Evolutionary conservation across 805 yeast genomes (phyloP), one percentile per base, ranked within the genome.

Genomic region (Debaryomyces maramus): DNA sequence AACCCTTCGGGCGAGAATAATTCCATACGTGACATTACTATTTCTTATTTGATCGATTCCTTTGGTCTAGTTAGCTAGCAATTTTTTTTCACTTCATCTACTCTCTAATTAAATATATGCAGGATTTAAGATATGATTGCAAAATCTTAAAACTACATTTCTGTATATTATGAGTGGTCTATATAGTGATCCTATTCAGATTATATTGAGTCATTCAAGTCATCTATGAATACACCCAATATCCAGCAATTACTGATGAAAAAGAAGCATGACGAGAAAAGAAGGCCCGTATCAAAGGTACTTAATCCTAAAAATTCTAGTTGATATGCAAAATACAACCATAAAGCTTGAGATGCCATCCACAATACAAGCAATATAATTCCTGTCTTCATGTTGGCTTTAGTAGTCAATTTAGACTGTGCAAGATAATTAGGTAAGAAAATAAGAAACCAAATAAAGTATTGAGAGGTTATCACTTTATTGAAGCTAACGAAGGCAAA

Each of bases 1-100:
- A 93, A 73, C 4, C 99, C 99, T 63, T 93, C 98, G 5, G 97
- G 97, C 0, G 97, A 90, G 58, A 87, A 91, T 32, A 93, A 63
- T 69, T 93, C 99, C 51, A 81, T 63, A 40, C 86, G 72, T 30
- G 83, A 78, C 84, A 80, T 80, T 38, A 13, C 34, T 35, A 21
- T 14, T 27, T 41, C 18, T 15, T 24, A 24, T 13, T 10, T 24
- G 13, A 5, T 23, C 11, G 11, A 9, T 9, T 23, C 9, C 9
- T 23, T 23, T 23, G 27, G 10, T 9, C 9, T 23, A 23, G 27
- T 11, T 23, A 11, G 10, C 27, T 26, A 13, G 24, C n/a, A 11
- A 10, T 18, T 21, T 32, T 32, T 32, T 21, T 32, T 32, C 26
- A 22, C 10, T 33, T 34, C 20, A 22, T 15, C 30, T 16, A 22